Conservation (phyloP, 306 rosid species). For the Datisca glomerata region DNA sequence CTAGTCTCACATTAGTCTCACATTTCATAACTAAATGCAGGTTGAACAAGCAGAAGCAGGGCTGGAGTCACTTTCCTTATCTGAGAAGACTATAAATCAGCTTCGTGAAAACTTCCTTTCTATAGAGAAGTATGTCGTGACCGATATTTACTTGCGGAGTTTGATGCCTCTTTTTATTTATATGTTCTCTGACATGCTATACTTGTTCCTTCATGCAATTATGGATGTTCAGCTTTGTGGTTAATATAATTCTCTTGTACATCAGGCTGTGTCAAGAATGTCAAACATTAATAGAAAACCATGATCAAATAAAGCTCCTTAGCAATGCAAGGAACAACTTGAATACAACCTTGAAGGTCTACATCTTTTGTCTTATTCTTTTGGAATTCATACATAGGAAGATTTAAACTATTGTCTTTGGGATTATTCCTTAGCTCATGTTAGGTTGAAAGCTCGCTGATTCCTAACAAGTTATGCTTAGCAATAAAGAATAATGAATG, state of each 20-base stretch:
- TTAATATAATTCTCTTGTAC: conserved; percentile 21
- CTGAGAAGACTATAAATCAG: conserved; percentile 53
- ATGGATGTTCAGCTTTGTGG: conserved; percentile 14
- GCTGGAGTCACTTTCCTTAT: conserved; percentile 63
- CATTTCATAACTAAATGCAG: conserved; percentile 46
- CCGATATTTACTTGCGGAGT: conserved; percentile 13
- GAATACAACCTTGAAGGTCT: conserved; percentile 87
- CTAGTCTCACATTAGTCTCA: no score
- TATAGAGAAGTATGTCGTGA: conserved; percentile 73
- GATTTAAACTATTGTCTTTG: not conserved
- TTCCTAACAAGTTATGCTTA: no score
- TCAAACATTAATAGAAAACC: conserved; percentile 89
- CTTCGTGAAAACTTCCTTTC: conserved; percentile 82
- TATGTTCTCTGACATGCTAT: conserved; percentile 1
- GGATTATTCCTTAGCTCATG: not conserved
- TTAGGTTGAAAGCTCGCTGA: no score
- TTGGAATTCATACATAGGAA: conserved; percentile 1
- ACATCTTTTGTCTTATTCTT: conserved; percentile 12
- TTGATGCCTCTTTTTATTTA: not conserved
- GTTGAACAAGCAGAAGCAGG: conserved; percentile 90
- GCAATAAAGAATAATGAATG: no score
- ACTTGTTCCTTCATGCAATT: conserved; percentile 1
- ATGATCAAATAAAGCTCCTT: conserved; percentile 96
- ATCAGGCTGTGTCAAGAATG: conserved; percentile 87
- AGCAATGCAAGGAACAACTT: conserved; percentile 96